A percentile compares a stretch with the other conserved stretches of the same genome.
These are phyloP conservation scores for Sindora glabra DNA, from an alignment of 306 rosid species.

Conservation along the genomic window DNA sequence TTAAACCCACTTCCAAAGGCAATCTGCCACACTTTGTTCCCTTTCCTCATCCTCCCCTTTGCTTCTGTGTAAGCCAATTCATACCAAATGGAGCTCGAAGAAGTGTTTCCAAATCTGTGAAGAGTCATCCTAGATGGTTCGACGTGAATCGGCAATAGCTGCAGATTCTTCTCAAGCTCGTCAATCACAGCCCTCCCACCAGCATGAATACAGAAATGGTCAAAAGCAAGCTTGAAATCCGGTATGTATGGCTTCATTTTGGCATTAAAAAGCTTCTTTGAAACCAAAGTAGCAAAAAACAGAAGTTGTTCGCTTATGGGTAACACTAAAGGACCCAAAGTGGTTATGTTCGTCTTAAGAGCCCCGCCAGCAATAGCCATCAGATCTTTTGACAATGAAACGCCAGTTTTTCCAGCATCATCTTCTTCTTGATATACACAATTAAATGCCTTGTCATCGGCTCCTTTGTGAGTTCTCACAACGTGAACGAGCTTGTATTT, in stretches of 20 bases:
- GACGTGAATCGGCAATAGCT: conserved; percentile 40
- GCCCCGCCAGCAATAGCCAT: conserved; percentile 68
- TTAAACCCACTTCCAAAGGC: conserved; percentile 67
- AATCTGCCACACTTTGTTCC: conserved; percentile 58
- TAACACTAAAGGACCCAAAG: conserved; percentile 50
- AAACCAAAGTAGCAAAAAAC: conserved; percentile 32
- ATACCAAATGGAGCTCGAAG: conserved; percentile 68
- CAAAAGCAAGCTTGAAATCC: conserved; percentile 59
- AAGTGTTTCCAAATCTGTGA: conserved; percentile 63
- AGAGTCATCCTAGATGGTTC: conserved; percentile 71
- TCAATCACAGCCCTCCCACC: conserved; percentile 67
- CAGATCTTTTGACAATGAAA: conserved; percentile 50
- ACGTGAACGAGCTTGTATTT: conserved; percentile 57
- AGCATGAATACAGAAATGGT: conserved; percentile 68
- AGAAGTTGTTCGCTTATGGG: conserved; percentile 58
- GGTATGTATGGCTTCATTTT: conserved; percentile 48
- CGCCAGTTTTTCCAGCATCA: conserved; percentile 48
- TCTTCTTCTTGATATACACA: conserved; percentile 57
- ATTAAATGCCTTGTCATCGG: conserved; percentile 47
- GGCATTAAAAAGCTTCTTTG: conserved; percentile 29
- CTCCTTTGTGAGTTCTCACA: conserved; percentile 58
- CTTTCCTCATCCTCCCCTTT: conserved; percentile 40
- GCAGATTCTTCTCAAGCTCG: conserved; percentile 64
- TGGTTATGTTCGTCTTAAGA: conserved; percentile 49
- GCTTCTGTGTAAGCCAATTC: conserved; percentile 63